Evolutionary conservation across 2,329 filamentous ascomycete species (phyloP), one percentile per base, ranked within the genome.

Genomic region (Aspergillus ustus): DNA sequence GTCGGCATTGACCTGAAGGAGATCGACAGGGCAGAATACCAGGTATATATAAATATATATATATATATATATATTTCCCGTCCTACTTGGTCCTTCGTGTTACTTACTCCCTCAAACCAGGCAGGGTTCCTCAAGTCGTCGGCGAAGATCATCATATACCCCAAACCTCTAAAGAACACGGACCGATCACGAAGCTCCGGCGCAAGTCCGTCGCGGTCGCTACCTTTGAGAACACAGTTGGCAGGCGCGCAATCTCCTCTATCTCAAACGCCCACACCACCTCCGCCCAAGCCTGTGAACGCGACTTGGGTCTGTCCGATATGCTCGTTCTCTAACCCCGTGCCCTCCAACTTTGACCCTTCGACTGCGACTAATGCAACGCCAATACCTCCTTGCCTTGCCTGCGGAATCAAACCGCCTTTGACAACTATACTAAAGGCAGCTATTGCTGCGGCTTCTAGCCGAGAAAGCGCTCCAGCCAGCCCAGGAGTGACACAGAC

Each of bases 261-360:
- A 22, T 69, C 73, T 40, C 69, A 72, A 51, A 63, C 72, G 0
- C 73, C 72, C 15, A 70, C 77, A 63, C 67, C 73, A 13, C 65
- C 75, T 2, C 67, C 78, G 22, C 70, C 77, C 3, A 74, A 70
- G 66, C 79, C 68, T 60, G 77, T 79, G 52, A 66, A 85, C 62
- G 92, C 91, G 6, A 97, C 93, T 4, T 98, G 94, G 94, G 89
- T 98, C 20, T 98, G 94, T 79, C 90, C 91, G 1, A 98, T 98
- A 71, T 98, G 94, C 82, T 94, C 91, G 68, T 96, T 96, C 73
- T 94, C 93, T 9, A 98, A 98, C 71, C 90, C 92, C 0, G 88
- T 97, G 1, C 93, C 95, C 0, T 91, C 91, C 43, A 97, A 97
- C 75, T 98, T 98, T 74, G 94, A 98, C 70, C 91, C 93, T 0